These are phyloP conservation scores for Lathyrus sativus DNA, from an alignment of 306 rosid species.

Conservation along the genomic window DNA sequence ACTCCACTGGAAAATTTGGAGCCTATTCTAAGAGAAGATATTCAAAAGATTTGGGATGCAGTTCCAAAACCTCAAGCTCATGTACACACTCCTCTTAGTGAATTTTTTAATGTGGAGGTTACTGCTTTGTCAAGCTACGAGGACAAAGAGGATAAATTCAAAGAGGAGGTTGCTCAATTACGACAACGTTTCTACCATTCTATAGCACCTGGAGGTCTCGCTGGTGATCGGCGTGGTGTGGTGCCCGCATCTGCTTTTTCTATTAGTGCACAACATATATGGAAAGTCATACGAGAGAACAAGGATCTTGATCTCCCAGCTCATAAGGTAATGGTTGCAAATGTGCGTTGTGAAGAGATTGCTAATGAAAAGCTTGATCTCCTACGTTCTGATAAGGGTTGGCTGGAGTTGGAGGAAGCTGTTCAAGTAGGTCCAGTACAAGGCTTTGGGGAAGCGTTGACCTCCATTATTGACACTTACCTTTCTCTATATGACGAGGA, in stretches of 20 bases:
- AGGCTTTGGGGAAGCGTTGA: constrained; percentile 77
- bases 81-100: no score
- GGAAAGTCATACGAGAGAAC: constrained; percentile 92
- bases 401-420: constrained; percentile 79
- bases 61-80: no score
- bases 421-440: constrained; percentile 67
- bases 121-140: no score
- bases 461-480: constrained; percentile 64
- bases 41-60: no score
- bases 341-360: constrained; percentile 97
- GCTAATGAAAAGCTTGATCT: constrained; percentile 62
- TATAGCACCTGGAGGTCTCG: no score
- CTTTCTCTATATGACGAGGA: constrained; percentile 83
- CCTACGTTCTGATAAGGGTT: constrained; percentile 64
- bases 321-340: constrained; percentile 99
- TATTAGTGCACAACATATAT: constrained; percentile 84
- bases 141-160: no score
- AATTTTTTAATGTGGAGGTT: no score
- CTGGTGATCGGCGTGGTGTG: constrained; percentile 81
- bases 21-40: no score
- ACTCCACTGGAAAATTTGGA: no score
- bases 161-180: no score
- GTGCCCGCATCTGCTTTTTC: constrained; percentile 94
- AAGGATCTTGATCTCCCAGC: constrained; percentile 98
- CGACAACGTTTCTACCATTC: no score